Evolutionary conservation across 108 stramenopile species (phyloP).

Genomic region (Nitzschia inconspicua): DNA sequence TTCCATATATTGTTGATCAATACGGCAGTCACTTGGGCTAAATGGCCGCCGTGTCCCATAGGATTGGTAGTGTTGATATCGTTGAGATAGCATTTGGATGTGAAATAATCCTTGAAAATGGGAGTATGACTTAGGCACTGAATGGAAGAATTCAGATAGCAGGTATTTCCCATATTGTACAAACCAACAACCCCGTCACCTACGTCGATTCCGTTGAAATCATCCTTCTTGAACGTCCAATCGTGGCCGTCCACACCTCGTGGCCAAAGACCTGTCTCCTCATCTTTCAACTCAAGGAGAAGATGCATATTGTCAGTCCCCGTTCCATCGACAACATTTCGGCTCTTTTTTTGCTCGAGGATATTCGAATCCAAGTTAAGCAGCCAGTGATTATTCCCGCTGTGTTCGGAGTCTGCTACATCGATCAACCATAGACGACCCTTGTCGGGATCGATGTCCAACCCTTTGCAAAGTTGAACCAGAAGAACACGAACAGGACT

Average conservation of each 20-base stretch:
- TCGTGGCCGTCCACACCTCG: slow-evolving; percentile 48
- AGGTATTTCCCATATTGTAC: slow-evolving; percentile 94
- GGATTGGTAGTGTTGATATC: slow-evolving; percentile 96
- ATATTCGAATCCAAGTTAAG: slow-evolving; percentile 69
- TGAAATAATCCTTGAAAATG: slow-evolving; percentile 91
- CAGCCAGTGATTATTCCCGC: slow-evolving; percentile 44
- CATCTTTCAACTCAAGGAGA: slow-evolving; percentile 74
- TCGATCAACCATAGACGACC: slow-evolving; percentile 72
- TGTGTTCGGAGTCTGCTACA: slow-evolving; percentile 3
- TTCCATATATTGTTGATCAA: slow-evolving; percentile 92
- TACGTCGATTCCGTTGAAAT: slow-evolving; percentile 21
- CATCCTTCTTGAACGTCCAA: slow-evolving; percentile 29
- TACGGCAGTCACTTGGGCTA: slow-evolving; percentile 92
- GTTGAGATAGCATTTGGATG: slow-evolving; percentile 77
- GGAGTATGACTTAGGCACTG: slow-evolving; percentile 96
- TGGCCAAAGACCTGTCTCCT: slow-evolving; percentile 75
- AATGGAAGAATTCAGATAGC: slow-evolving; percentile 93
- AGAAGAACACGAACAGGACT: slow-evolving; percentile 60
- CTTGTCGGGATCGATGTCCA: slow-evolving; percentile 67
- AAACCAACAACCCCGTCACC: slow-evolving; percentile 87
- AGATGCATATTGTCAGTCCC: slow-evolving; percentile 40
- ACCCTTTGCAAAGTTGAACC: slow-evolving; percentile 63
- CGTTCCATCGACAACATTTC: slow-evolving; percentile 28
- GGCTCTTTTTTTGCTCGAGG: slow-evolving; percentile 52
- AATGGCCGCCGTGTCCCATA: slow-evolving; percentile 87